Evolutionary conservation across 257 asterid species (phyloP).

Genomic region (Forsythia viridissima): DNA sequence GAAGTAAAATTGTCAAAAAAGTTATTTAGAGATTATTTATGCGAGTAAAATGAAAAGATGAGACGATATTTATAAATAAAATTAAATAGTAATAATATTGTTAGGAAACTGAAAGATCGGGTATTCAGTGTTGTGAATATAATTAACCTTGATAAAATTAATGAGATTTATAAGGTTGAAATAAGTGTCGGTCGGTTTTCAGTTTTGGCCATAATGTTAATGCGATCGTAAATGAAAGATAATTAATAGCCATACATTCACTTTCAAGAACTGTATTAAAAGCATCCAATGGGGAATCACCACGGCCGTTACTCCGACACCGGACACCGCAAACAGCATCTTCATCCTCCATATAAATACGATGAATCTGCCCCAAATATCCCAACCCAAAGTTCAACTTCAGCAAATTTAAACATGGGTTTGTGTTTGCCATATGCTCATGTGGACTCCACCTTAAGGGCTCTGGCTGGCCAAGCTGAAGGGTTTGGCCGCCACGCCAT

Average conservation of each 20-base stretch:
- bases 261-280: too few species aligned
- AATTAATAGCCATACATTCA: constrained; percentile 2
- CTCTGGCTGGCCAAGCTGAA: constrained; percentile 47
- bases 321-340: constrained; percentile 13
- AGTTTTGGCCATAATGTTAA: background rate
- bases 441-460: constrained; percentile 40
- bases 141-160: too few species aligned
- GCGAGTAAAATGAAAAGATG: too few species aligned
- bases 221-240: background rate
- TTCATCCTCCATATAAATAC: constrained; percentile 20
- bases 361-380: background rate
- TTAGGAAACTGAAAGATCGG: too few species aligned
- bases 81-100: too few species aligned
- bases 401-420: constrained; percentile 25
- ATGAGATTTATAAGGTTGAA: background rate
- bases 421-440: constrained; percentile 39
- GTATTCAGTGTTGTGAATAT: too few species aligned
- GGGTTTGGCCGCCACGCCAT: constrained; percentile 47
- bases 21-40: too few species aligned
- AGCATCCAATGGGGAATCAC: constrained; percentile 40
- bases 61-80: too few species aligned
- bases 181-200: background rate
- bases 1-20: too few species aligned
- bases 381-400: constrained; percentile 5
- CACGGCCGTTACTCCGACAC: constrained; percentile 25